phyloP scores from a whole-genome alignment of 352 stramenopile genomes.

The Phytophthora capsici region DNA sequence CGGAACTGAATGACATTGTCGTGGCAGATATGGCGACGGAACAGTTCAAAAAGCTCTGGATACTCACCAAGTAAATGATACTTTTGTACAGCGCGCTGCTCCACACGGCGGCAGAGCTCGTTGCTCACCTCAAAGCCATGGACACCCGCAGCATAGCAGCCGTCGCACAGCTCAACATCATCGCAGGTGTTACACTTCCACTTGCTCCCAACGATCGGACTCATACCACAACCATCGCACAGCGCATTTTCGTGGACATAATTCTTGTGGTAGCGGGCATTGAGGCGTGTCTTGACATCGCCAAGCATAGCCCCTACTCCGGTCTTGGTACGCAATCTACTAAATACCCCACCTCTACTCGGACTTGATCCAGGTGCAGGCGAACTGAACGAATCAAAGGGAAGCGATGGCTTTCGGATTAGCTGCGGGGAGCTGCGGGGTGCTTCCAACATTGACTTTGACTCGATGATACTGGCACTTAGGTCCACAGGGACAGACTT shows the following conservation, averaged over 20 bases:
- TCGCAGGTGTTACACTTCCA: constrained; percentile 82
- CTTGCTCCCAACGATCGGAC: constrained; percentile 75
- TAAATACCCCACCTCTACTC: constrained; percentile 52
- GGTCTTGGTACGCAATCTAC: constrained; percentile 52
- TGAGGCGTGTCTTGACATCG: constrained; percentile 64
- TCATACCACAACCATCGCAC: constrained; percentile 81
- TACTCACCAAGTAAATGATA: constrained; percentile 59
- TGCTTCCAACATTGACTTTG: constrained; percentile 61
- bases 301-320: constrained; percentile 57
- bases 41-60: constrained; percentile 74
- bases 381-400: constrained; percentile 30
- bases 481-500: constrained; percentile 69
- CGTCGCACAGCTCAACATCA: constrained; percentile 71
- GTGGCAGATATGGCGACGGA: constrained; percentile 70
- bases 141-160: constrained; percentile 68
- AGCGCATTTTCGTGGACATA: constrained; percentile 81
- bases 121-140: constrained; percentile 79
- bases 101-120: constrained; percentile 72
- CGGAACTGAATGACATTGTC: constrained; percentile 77
- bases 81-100: constrained; percentile 59
- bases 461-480: constrained; percentile 57
- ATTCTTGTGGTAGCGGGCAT: constrained; percentile 62
- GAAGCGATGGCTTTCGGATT: constrained; percentile 26
- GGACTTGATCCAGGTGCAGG: constrained; percentile 13
- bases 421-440: constrained; percentile 10